Conservation (phyloP, 2,329 filamentous ascomycete species). For the Phialocephala subalpina region DNA sequence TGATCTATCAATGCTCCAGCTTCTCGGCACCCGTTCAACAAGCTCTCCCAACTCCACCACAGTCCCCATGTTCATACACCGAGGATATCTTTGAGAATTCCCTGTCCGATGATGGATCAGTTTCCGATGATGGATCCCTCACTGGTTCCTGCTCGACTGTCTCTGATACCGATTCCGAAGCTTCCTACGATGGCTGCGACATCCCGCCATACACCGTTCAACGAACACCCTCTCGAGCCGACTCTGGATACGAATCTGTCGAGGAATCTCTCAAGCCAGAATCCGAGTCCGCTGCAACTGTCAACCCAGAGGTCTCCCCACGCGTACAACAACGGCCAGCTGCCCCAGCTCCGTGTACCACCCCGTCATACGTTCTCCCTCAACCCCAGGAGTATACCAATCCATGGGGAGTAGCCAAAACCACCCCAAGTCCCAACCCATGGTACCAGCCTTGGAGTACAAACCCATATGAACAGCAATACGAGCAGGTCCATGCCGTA, state of each 20-base stretch:
- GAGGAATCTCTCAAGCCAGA: constrained; percentile 15
- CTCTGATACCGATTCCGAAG: constrained; percentile 31
- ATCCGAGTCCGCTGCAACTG: neutral
- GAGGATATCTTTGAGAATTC: constrained; percentile 49
- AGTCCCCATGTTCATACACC: constrained; percentile 22
- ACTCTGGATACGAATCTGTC: constrained; percentile 30
- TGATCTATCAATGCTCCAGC: constrained; percentile 73
- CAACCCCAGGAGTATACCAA: constrained; percentile 26
- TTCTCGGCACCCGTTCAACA: constrained; percentile 39
- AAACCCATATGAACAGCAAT: constrained; percentile 32
- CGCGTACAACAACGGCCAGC: constrained; percentile 22
- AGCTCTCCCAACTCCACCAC: constrained; percentile 27
- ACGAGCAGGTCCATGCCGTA: constrained; percentile 29
- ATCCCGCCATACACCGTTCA: neutral
- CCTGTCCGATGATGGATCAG: constrained; percentile 61
- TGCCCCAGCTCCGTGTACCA: constrained; percentile 24
- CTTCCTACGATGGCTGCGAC: constrained; percentile 11
- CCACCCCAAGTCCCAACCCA: constrained; percentile 26
- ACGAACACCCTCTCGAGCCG: constrained; percentile 16
- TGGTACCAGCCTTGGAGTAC: constrained; percentile 33
- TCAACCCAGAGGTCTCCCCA: constrained; percentile 12
- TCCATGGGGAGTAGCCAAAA: constrained; percentile 18
- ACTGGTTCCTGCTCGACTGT: constrained; percentile 37
- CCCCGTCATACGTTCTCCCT: constrained; percentile 36
- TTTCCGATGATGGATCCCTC: constrained; percentile 48